phyloP scores from a whole-genome alignment of 306 rosid genomes.

The Amphicarpaea edgeworthii region DNA sequence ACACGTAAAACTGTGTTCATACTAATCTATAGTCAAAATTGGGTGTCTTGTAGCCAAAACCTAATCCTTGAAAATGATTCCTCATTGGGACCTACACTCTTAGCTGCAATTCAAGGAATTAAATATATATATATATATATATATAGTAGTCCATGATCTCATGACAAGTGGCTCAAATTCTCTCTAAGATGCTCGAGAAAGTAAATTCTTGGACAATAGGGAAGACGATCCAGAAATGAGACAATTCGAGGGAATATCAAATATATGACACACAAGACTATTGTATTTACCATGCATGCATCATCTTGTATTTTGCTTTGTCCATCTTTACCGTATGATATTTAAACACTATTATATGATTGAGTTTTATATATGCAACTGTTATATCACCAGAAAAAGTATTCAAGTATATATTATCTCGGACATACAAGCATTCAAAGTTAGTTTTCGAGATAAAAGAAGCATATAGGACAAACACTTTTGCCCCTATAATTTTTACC shows the following conservation, averaged over 20 bases:
- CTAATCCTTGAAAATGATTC: constrained; percentile 66
- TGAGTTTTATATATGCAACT: too few relatives aligned
- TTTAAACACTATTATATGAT: too few relatives aligned
- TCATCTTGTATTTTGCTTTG: constrained; percentile 28
- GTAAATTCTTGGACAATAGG: constrained; percentile 57
- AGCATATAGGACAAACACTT: constrained; percentile 42
- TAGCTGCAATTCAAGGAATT: constrained; percentile 35
- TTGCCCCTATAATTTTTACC: constrained; percentile 40
- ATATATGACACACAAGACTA: constrained; percentile 36
- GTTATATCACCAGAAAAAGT: background rate
- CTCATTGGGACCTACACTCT: constrained; percentile 60
- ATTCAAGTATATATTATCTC: background rate
- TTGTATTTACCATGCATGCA: constrained; percentile 53
- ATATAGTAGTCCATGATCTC: constrained; percentile 30
- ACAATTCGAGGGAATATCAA: constrained; percentile 56
- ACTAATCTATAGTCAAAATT: constrained; percentile 57
- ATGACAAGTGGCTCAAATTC: constrained; percentile 63
- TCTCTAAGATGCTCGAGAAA: constrained; percentile 54
- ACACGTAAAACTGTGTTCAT: constrained; percentile 49
- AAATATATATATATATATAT: background rate
- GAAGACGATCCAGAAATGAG: constrained; percentile 49
- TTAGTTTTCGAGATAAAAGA: constrained; percentile 32
- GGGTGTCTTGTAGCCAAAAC: constrained; percentile 57
- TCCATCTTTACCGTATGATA: constrained; percentile 24
- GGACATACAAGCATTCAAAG: constrained; percentile 28